Conservation (phyloP, 2,329 filamentous ascomycete species). For the Rutstroemia sydowiana region DNA sequence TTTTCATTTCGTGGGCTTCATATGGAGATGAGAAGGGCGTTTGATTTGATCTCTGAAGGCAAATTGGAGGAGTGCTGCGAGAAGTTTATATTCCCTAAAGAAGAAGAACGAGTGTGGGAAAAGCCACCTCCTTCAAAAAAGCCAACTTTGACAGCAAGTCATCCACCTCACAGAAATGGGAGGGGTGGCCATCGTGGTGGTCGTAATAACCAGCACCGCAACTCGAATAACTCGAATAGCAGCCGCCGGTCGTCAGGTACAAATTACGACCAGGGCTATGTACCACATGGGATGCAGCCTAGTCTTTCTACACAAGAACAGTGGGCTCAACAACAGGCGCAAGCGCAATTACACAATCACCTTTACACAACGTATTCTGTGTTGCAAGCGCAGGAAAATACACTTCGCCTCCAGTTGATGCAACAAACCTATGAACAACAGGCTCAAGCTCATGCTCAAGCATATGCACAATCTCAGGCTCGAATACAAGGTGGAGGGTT, state of each 20-base stretch:
- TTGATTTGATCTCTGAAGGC: constrained; percentile 69
- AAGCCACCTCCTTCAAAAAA: constrained; percentile 48
- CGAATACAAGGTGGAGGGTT: constrained; percentile 28
- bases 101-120: constrained; percentile 48
- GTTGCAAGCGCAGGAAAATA: constrained; percentile 39
- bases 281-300: constrained; percentile 17
- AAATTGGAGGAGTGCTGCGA: constrained; percentile 81
- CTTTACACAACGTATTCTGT: constrained; percentile 31
- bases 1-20: constrained; percentile 90
- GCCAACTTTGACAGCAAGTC: constrained; percentile 44
- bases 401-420: constrained; percentile 39
- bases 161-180: constrained; percentile 41
- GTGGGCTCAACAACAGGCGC: constrained; percentile 30
- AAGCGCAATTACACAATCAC: constrained; percentile 31
- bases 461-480: constrained; percentile 36
- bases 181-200: constrained; percentile 24
- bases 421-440: constrained; percentile 39
- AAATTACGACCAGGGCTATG: constrained; percentile 25
- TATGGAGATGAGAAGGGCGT: constrained; percentile 80
- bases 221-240: constrained; percentile 24
- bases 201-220: constrained; percentile 24
- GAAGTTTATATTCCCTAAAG: constrained; percentile 79
- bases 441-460: constrained; percentile 35
- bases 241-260: constrained; percentile 29
- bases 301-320: constrained; percentile 26